Conservation (phyloP, 495 filamentous ascomycete genomes). For the Chaetomium cochliodes region DNA sequence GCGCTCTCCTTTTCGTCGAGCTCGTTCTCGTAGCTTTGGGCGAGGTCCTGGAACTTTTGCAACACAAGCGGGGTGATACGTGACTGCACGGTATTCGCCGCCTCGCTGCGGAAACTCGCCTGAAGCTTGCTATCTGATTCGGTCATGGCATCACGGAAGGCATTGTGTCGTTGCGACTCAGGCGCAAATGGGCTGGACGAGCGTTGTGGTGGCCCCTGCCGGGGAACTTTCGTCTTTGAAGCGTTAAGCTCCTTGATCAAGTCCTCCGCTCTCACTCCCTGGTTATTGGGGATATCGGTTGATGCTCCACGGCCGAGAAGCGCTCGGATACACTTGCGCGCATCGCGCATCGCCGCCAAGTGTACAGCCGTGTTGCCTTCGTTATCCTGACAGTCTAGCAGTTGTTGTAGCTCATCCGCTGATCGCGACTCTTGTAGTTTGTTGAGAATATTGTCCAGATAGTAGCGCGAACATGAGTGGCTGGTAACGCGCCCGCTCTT, state of each 20-base stretch:
- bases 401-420: conserved; percentile 63
- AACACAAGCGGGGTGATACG: conserved; percentile 57
- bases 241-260: conserved; percentile 63
- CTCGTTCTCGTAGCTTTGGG: conserved; percentile 58
- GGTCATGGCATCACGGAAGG: conserved; percentile 43
- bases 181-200: conserved; percentile 65
- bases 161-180: conserved; percentile 44
- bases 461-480: conserved; percentile 82
- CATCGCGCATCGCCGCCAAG: conserved; percentile 77
- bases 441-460: conserved; percentile 85
- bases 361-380: conserved; percentile 87
- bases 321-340: conserved; percentile 68
- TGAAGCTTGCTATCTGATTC: conserved; percentile 36
- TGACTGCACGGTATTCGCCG: conserved; percentile 57
- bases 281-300: conserved; percentile 74
- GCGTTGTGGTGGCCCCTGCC: conserved; percentile 43
- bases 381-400: conserved; percentile 72
- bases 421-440: conserved; percentile 68
- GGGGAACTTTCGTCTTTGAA: conserved; percentile 45
- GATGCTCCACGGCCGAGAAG: conserved; percentile 69
- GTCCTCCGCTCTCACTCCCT: conserved; percentile 74
- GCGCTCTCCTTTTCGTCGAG: conserved; percentile 59
- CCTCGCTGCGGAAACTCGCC: conserved; percentile 52
- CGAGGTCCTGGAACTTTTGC: conserved; percentile 58
- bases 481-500: conserved; percentile 71